These are phyloP conservation scores for Plectosphaerella cucumerina DNA, from an alignment of 2,329 filamentous ascomycete genomes.

Conservation along the genomic window DNA sequence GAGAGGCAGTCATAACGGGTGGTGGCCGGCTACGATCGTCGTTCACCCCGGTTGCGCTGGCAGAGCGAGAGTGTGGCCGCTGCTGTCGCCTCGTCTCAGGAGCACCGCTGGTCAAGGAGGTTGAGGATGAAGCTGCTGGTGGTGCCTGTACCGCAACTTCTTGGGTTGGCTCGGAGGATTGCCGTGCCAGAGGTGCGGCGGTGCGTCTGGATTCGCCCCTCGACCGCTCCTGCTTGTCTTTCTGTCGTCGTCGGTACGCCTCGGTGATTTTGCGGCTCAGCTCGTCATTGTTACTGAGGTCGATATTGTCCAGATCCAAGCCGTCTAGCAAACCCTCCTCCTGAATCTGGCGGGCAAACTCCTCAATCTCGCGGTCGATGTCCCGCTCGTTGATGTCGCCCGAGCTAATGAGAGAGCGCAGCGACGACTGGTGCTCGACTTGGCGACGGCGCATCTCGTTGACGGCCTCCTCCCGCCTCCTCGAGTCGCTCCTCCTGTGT, in stretches of 20 bases:
- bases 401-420: constrained; percentile 78
- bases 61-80: constrained; percentile 41
- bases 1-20: constrained; percentile 37
- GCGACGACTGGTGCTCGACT: constrained; percentile 84
- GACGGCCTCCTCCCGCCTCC: constrained; percentile 32
- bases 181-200: constrained; percentile 21
- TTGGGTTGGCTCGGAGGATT: constrained; percentile 16
- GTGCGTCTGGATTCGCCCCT: constrained; percentile 3
- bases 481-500: constrained; percentile 40
- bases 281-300: constrained; percentile 79
- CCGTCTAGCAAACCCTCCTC: constrained; percentile 85
- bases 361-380: constrained; percentile 83
- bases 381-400: constrained; percentile 73
- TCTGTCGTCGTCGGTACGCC: constrained; percentile 75
- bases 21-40: constrained; percentile 52
- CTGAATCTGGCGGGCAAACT: constrained; percentile 84
- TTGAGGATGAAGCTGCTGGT: neutral
- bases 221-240: constrained; percentile 30
- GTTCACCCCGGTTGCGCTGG: constrained; percentile 34
- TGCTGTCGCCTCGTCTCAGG: constrained; percentile 21
- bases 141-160: neutral
- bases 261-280: constrained; percentile 88
- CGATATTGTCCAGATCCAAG: constrained; percentile 83
- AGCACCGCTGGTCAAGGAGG: constrained; percentile 18
- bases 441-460: constrained; percentile 44